Evolutionary conservation across 768 basidiomycete species (phyloP), one percentile per base, ranked within the genome.

Genomic region (Termitomyces heimii): DNA sequence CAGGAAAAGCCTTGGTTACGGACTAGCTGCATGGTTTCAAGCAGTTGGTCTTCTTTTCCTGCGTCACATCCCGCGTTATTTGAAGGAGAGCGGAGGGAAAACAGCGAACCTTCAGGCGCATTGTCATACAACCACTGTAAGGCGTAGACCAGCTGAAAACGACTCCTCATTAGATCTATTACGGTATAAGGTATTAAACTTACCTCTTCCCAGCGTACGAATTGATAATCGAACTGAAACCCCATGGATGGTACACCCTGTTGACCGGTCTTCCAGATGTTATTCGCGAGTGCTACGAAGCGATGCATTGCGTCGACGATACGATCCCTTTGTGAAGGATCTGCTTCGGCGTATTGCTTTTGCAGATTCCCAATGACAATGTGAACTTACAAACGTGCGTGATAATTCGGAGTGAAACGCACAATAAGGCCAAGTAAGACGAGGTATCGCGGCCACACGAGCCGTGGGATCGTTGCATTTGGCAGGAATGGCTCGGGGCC

Each of bases 311-410:
- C 65, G 42, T 72, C 67, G 8, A 75, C 65, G 28, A 77, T 75
- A 14, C 74, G 67, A 32, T 65, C 58, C 2, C 71, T 65, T 46
- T 76, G 72, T 1, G 70, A 62, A 0, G 71, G 65, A 53, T 77
- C 75, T 8, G 74, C 75, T 60, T 77, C 75, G 3, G 75, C 75
- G 43, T 76, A 77, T 75, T 76, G 75, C 75, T 75, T 46, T 59
- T 10, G 37, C 26, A 35, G 8, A n/a, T 14, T 43, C 16, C 12
- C 3, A 40, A 24, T 10, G 18, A 3, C 6, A 8, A 24, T 24
- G 14, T 39, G 3, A 42, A 28, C 8, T 20, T 9, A 29, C 16
- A 18, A 26, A 46, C 10, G 0, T n/a, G 39, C n/a, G 3, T 40
- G 2, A n/a, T n/a, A 40, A 20, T 40, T 20, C 2, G 39, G n/a